These are phyloP conservation scores for Mastigamoeba balamuthi DNA, from an alignment of 78 protist genomes.

Conservation along the genomic window DNA sequence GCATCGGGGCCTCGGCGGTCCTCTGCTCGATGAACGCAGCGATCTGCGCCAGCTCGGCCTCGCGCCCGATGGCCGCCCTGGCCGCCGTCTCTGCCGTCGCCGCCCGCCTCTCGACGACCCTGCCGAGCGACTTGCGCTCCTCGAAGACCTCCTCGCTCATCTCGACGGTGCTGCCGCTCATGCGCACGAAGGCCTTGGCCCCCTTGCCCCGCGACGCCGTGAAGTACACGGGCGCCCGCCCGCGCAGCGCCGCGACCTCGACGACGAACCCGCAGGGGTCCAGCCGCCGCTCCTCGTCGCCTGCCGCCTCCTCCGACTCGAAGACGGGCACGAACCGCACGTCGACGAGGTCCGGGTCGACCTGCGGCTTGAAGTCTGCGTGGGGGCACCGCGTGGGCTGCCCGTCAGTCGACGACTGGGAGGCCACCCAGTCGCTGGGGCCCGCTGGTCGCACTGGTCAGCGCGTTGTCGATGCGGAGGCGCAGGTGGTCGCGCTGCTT, in stretches of 20 bases:
- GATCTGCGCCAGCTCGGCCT: not conserved
- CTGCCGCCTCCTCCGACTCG: too few relatives aligned
- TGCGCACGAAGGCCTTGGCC: not conserved
- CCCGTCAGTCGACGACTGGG: too few relatives aligned
- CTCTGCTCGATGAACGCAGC: not conserved
- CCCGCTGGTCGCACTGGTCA: not conserved
- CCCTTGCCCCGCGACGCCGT: too few relatives aligned
- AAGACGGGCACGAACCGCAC: constrained; percentile 8
- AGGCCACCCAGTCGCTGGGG: too few relatives aligned
- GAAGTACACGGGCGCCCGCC: constrained; percentile 9
- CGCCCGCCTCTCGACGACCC: not conserved
- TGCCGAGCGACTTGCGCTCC: not conserved
- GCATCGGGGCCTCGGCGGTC: not conserved
- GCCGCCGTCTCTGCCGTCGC: not conserved
- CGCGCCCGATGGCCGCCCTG: not conserved
- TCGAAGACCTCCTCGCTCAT: not conserved
- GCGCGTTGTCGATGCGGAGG: not conserved
- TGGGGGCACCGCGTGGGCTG: too few relatives aligned
- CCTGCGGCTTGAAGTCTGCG: not conserved
- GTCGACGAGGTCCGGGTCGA: not conserved
- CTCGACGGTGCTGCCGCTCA: not conserved
- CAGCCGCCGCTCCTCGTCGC: too few relatives aligned
- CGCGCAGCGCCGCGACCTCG: not conserved
- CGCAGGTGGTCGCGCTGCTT: not conserved
- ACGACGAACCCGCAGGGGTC: not conserved